Base-by-base conservation (phyloP, 768 basidiomycete genomes). In the Pisolithus marmoratus region DNA sequence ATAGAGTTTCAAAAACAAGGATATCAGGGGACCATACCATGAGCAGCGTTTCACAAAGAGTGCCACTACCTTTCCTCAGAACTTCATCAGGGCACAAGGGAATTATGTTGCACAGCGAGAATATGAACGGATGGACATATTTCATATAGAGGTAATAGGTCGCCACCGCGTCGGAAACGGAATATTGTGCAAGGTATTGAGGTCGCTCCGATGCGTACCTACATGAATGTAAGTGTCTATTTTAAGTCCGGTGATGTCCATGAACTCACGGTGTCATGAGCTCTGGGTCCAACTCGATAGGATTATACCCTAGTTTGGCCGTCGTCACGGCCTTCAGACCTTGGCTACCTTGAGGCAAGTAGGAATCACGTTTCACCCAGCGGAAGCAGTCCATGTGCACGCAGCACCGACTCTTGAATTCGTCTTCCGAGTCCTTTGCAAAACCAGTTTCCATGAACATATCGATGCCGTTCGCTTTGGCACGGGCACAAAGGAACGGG, bases 101-200 rank as follows among this genome's bases (percentile, higher is more conserved):
- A 59, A 99, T 98, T 68, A 98, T 99, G 75, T 96, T 99, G 71
- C 96, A 98, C 36, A 99, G 72, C 8, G 96, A 98, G 74, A 99
- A 99, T 56, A 99, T 91, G 78, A 99, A 99, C 0, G 96, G 96
- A 63, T 98, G 94, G 9, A 99, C 94, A 61, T 99, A 99, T 94
- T 98, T 99, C 96, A 98, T 99, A 72, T 99, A 98, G 34, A 99
- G 80, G 69, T 98, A 98, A 68, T 99, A 98, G 1, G 96, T 99
- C n/a, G 96, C 95, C 9, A 98, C 96, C 0, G 96, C 96, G 78
- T 99, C 96, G 67, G 96, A 99, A 24, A 99, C 96, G 60, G 96
- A 98, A 70, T 99, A 99, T 63, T 94, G 91, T 0, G 96, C 95
- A 17, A 99, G 82, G 2, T 83, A 69, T 63, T 98, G 94, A 0